Conservation (phyloP, 1,284 basidiomycete genomes). For the Phellopilus nigrolimitatus region DNA sequence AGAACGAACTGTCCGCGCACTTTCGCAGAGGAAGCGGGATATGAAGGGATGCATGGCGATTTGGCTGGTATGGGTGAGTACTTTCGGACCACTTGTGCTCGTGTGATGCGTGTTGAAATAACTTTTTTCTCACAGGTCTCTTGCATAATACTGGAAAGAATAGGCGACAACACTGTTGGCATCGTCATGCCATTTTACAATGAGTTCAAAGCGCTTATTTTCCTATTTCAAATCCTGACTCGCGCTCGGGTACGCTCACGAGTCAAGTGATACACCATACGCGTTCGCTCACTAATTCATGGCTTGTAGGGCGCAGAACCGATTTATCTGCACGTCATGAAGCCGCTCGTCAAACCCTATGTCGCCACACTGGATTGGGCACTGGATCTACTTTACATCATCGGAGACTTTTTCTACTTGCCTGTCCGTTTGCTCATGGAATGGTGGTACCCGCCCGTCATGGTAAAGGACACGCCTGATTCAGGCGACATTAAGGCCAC, state of each 20-base stretch:
- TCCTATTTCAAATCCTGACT: slow-evolving; percentile 69
- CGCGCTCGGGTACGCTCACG: slow-evolving; percentile 57
- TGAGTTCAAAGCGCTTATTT: slow-evolving; percentile 65
- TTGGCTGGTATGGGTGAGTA: slow-evolving; percentile 77
- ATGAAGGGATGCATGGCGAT: slow-evolving; percentile 78
- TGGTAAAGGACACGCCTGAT: not conserved
- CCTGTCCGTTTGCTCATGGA: slow-evolving; percentile 45
- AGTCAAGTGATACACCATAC: slow-evolving; percentile 6
- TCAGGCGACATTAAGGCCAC: not conserved
- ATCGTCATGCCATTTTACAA: slow-evolving; percentile 75
- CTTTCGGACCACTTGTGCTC: slow-evolving; percentile 14
- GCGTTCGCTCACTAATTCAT: slow-evolving; percentile 15
- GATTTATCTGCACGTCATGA: slow-evolving; percentile 67
- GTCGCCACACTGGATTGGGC: slow-evolving; percentile 53
- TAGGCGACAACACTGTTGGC: slow-evolving; percentile 55
- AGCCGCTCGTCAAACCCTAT: slow-evolving; percentile 68
- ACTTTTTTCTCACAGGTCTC: slow-evolving; percentile 43
- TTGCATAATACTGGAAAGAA: slow-evolving; percentile 58
- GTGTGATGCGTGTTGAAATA: not conserved
- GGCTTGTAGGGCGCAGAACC: slow-evolving; percentile 67
- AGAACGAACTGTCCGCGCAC: slow-evolving; percentile 58
- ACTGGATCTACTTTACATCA: slow-evolving; percentile 50
- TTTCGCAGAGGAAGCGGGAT: slow-evolving; percentile 70
- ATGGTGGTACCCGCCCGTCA: slow-evolving; percentile 36
- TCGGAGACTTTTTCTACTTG: slow-evolving; percentile 58